Evolutionary conservation across 2,329 filamentous ascomycete species (phyloP), one percentile per base, ranked within the genome.

Genomic region (Penicillium sclerotigenum): DNA sequence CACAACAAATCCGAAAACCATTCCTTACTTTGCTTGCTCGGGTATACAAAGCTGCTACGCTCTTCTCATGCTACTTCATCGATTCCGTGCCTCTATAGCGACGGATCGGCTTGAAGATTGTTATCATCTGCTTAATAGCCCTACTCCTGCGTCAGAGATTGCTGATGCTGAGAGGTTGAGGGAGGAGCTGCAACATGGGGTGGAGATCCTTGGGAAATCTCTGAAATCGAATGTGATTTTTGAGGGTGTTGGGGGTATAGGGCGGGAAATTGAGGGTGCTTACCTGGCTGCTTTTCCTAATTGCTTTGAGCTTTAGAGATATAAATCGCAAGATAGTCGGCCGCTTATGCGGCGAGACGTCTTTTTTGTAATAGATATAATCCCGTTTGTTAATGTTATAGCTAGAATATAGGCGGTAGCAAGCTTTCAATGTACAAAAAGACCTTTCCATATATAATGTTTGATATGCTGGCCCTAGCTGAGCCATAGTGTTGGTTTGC

Each of bases 1-100:
- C 3, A 6, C 24, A 13, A 24, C 8, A 11, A 59, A 55, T 36
- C 65, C 60, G 2, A 59, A 57, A 9, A 59, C 59, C 0, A 45
- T 69, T 3, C 66, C 67, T 13, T 65, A 63, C 24, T 59, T 68
- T 20, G 54, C 56, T 13, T 68, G 64, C 41, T 59, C 54, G 18
- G 60, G 50, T 2, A 68, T 68, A 63, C 67, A 69, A 42, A 57
- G 54, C 24, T 65, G 55, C 43, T 68, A 68, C 36, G 53, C 54
- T 18, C 54, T 69, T 16, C 41, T 61, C 1, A 67, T 68, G 64
- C 41, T 68, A 10, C 41, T 64, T n/a, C 61, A 61, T n/a, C 57
- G 51, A 34, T 22, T 68, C 5, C 62, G 61, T 5, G 58, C 65
- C 2, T 63, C 52, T 16, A 45, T 66, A 3, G 51, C 41, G 3